These are phyloP conservation scores for Panicum virgatum DNA, from an alignment of 202 grass and related monocot species.

Conservation along the genomic window DNA sequence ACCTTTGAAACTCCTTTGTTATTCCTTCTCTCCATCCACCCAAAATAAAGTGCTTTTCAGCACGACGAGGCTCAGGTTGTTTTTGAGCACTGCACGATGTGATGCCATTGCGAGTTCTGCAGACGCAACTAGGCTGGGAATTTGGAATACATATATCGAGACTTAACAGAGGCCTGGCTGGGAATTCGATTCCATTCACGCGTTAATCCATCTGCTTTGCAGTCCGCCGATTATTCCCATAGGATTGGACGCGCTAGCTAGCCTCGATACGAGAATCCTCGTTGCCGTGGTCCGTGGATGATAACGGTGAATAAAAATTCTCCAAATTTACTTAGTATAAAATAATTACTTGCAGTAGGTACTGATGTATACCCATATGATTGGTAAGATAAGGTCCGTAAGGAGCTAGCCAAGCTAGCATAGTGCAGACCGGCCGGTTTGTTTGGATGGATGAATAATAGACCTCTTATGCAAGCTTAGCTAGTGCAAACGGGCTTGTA, in stretches of 20 bases:
- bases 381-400: too few relatives aligned
- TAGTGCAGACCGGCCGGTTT: too few relatives aligned
- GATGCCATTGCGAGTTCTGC: not conserved
- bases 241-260: not conserved
- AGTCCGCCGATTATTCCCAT: not conserved
- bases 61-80: not conserved
- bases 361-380: too few relatives aligned
- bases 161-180: not conserved
- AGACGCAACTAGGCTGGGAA: conserved; percentile 6
- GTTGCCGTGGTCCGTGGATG: not conserved
- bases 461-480: too few relatives aligned
- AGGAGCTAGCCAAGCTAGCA: too few relatives aligned
- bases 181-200: conserved; percentile 26
- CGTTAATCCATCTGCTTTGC: not conserved
- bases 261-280: not conserved
- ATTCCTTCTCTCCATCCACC: not conserved
- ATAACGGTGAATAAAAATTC: not conserved
- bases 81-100: not conserved
- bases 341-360: too few relatives aligned
- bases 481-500: too few relatives aligned
- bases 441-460: too few relatives aligned
- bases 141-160: conserved; percentile 22
- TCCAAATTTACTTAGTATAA: not conserved
- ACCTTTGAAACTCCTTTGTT: not conserved
- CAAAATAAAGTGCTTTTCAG: not conserved